Evolutionary conservation across 1,139 yeast species (phyloP), one percentile per base, ranked within the genome.

Genomic region (Lodderomyces beijingensis): DNA sequence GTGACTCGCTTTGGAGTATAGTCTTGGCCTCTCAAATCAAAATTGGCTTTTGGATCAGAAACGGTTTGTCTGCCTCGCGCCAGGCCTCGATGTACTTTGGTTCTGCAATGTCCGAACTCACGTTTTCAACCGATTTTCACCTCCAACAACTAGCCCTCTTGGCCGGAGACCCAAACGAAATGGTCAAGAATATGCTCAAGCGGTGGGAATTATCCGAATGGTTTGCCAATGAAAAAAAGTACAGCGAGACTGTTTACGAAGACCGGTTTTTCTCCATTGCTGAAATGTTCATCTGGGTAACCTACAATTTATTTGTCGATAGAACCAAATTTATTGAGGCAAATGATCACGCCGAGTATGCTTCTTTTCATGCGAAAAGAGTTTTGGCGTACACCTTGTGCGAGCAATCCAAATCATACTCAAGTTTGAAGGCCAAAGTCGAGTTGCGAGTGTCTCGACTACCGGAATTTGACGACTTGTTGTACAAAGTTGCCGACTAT

Each of bases 31-130:
- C 89, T 0, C 96, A 91, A 51, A 77, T 88, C 11, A 75, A 77
- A 29, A 70, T 76, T 2, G 95, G 95, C 0, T 74, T 82, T 40
- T 91, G 97, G 97, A 86, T 91, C 3, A 73, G 97, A 52, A 91
- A 91, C 51, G 86, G 86, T n/a, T 46, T 62, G 30, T 59, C 74
- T 5, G 72, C 70, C 2, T 55, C 76, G 3, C 64, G 70, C 30
- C 79, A 75, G 44, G 73, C 69, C 1, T 42, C 60, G 1, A 44
- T 61, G 24, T 65, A 66, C 38, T 47, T 55, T 25, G 65, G 55
- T 17, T 44, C 59, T 19, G 41, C 47, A 42, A 65, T 60, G 59
- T 59, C 46, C 48, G 78, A 55, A 19, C 36, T 48, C 11, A 50
- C 67, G 0, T 65, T 53, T 37, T 47, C 50, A 34, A 54, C 72